Conservation (phyloP, 2,329 filamentous ascomycete species). For the Coniella vitis region DNA sequence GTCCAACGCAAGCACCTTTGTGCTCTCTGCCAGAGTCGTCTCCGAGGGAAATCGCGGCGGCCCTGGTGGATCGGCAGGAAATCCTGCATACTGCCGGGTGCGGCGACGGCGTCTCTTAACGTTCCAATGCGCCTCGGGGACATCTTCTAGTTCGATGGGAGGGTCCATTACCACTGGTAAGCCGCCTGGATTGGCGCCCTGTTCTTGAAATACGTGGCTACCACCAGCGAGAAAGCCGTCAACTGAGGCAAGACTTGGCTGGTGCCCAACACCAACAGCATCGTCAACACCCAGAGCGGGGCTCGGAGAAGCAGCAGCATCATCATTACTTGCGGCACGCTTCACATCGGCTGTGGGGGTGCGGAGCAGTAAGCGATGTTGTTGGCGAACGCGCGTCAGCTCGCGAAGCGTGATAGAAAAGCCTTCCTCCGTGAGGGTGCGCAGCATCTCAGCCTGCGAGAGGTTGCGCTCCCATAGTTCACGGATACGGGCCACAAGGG, state of each 20-base stretch:
- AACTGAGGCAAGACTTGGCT: neutral
- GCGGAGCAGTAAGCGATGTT: conserved; percentile 62
- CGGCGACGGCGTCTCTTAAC: conserved; percentile 61
- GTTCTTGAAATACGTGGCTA: neutral
- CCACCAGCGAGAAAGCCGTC: neutral
- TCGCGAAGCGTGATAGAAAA: conserved; percentile 67
- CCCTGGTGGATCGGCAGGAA: conserved; percentile 60
- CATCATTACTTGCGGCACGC: conserved; percentile 19
- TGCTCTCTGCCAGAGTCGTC: conserved; percentile 74
- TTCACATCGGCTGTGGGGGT: conserved; percentile 36
- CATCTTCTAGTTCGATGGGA: conserved; percentile 45
- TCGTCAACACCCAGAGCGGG: neutral
- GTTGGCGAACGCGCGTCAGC: conserved; percentile 60
- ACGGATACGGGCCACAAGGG: conserved; percentile 61
- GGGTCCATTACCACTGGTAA: conserved; percentile 48
- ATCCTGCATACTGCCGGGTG: conserved; percentile 59
- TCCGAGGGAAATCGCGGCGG: conserved; percentile 74
- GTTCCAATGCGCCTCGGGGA: conserved; percentile 56
- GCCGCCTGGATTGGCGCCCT: conserved; percentile 26
- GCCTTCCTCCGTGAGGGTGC: conserved; percentile 60
- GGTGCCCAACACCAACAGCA: conserved; percentile 7
- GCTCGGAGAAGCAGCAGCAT: conserved; percentile 34
- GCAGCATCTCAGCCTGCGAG: conserved; percentile 66
- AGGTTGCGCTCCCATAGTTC: conserved; percentile 74
- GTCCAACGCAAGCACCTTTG: conserved; percentile 60